A percentile compares a stretch with the other conserved stretches of the same genome.
Evolutionary conservation across 352 stramenopile species (phyloP).

Genomic region (Phytophthora cajani): DNA sequence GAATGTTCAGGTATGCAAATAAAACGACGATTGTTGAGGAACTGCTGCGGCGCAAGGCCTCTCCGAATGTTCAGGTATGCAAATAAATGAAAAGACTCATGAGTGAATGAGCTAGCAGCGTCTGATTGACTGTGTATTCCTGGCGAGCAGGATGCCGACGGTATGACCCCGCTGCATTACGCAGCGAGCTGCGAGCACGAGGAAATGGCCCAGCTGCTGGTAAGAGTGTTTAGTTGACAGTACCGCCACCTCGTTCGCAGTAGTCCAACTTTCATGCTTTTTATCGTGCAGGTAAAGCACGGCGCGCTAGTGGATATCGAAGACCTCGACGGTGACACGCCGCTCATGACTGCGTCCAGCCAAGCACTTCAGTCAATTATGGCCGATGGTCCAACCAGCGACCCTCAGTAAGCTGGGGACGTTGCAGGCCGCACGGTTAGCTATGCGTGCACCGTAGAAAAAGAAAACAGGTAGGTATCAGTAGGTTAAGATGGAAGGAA

Average conservation of each 20-base stretch:
- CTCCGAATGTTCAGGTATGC: conserved; percentile 52
- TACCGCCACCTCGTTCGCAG: conserved; percentile 4
- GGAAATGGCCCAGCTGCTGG: conserved; percentile 66
- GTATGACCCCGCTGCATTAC: conserved; percentile 86
- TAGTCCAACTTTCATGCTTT: conserved; percentile 12
- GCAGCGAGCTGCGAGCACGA: conserved; percentile 77
- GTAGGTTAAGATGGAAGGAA: conserved; percentile 21
- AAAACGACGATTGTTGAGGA: conserved; percentile 52
- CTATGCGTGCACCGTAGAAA: conserved; percentile 27
- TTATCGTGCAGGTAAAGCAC: conserved; percentile 55
- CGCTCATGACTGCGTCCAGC: conserved; percentile 49
- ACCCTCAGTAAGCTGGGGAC: conserved; percentile 31
- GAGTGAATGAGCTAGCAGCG: neutral
- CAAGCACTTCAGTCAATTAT: conserved; percentile 58
- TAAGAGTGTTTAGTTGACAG: conserved; percentile 36
- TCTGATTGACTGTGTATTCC: conserved; percentile 12
- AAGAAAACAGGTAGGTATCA: conserved; percentile 27
- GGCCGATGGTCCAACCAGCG: conserved; percentile 27
- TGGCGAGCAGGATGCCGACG: conserved; percentile 62
- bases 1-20: conserved; percentile 61
- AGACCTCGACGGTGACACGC: conserved; percentile 77
- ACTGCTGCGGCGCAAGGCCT: conserved; percentile 59
- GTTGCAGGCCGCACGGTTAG: conserved; percentile 18
- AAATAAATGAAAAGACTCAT: neutral
- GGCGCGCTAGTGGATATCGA: conserved; percentile 65